These are phyloP conservation scores for Haplosporangium gracile DNA, from an alignment of 192 early-diverging fungal genomes.

Conservation along the genomic window DNA sequence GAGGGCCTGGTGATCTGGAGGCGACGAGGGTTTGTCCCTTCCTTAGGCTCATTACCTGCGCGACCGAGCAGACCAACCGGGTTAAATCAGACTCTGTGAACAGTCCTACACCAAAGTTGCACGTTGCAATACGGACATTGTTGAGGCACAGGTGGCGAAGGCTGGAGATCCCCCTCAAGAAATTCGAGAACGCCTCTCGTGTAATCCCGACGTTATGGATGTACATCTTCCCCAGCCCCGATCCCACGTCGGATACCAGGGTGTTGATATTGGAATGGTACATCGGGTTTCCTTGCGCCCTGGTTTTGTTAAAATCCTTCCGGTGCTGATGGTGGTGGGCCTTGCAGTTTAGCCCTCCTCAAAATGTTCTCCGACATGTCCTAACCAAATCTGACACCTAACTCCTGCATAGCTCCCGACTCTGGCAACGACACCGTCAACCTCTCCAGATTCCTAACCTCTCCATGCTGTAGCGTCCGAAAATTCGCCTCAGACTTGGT, in stretches of 20 bases:
- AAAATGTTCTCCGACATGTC: neutral
- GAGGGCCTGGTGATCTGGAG: neutral
- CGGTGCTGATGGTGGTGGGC: neutral
- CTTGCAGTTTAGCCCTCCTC: neutral
- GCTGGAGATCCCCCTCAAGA: neutral
- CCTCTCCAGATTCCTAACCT: neutral
- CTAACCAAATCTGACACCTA: neutral
- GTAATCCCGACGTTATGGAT: neutral
- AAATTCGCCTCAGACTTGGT: neutral
- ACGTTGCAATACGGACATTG: neutral
- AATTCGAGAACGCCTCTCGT: neutral
- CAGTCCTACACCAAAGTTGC: neutral
- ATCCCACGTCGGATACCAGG: neutral
- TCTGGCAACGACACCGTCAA: neutral
- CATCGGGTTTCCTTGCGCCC: neutral
- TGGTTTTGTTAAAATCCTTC: neutral
- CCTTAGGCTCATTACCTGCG: neutral
- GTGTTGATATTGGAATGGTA: neutral
- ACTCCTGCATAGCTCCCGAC: neutral
- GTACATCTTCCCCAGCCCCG: neutral
- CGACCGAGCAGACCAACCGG: neutral
- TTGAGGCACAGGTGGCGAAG: neutral
- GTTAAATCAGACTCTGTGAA: neutral
- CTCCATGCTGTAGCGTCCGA: neutral
- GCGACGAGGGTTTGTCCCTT: neutral